These are phyloP conservation scores for Plenodomus lindquistii DNA, from an alignment of 2,329 filamentous ascomycete species.

Conservation along the genomic window DNA sequence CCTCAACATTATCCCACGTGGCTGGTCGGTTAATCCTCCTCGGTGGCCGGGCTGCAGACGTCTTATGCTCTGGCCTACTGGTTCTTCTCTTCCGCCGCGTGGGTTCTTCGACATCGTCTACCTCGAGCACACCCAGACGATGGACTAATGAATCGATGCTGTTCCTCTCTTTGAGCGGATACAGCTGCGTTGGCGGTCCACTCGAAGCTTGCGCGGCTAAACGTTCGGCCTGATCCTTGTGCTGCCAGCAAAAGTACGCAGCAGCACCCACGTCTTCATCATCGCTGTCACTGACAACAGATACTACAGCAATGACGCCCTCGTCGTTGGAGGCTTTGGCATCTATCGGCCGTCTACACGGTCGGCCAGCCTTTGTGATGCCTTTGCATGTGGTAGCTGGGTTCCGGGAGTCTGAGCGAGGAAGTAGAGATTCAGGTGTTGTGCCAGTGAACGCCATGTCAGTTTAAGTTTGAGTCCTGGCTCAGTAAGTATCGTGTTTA, in stretches of 20 bases:
- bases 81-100: slow-evolving; percentile 40
- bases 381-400: slow-evolving; percentile 85
- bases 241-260: slow-evolving; percentile 88
- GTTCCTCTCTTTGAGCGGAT: slow-evolving; percentile 66
- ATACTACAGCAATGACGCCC: slow-evolving; percentile 47
- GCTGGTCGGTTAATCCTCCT: slow-evolving; percentile 44
- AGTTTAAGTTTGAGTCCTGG: background rate
- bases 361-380: slow-evolving; percentile 78
- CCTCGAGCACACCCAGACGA: slow-evolving; percentile 72
- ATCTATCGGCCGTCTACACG: slow-evolving; percentile 75
- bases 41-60: slow-evolving; percentile 20
- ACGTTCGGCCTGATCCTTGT: slow-evolving; percentile 78
- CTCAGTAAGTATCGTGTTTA: background rate
- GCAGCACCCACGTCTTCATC: slow-evolving; percentile 61
- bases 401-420: slow-evolving; percentile 82
- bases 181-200: slow-evolving; percentile 48
- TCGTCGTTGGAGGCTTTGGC: slow-evolving; percentile 47
- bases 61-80: slow-evolving; percentile 18
- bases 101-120: slow-evolving; percentile 52
- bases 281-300: slow-evolving; percentile 47
- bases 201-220: slow-evolving; percentile 27
- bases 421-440: slow-evolving; percentile 80
- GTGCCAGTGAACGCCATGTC: slow-evolving; percentile 39
- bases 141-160: slow-evolving; percentile 89
- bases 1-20: slow-evolving; percentile 51